phyloP scores from a whole-genome alignment of 192 early-diverging fungal species.

The Gonapodya sp. region DNA sequence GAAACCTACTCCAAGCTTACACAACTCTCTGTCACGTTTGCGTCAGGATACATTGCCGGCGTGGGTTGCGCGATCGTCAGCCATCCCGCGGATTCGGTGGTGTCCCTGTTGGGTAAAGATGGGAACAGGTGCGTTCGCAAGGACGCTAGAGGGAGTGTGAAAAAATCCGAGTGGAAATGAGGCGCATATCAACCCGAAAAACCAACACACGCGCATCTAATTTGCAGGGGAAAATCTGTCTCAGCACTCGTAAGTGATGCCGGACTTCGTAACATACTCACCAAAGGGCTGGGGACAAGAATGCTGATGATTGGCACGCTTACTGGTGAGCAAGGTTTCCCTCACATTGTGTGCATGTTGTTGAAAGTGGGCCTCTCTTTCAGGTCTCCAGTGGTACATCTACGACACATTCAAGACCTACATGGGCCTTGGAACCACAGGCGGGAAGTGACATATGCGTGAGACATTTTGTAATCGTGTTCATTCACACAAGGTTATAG shows the following conservation, averaged over 20 bases:
- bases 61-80: conserved; percentile 79
- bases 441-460: conserved; percentile 23
- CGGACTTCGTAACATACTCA: conserved; percentile 38
- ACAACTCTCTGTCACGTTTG: conserved; percentile 69
- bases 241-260: conserved; percentile 29
- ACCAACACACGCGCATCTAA: background rate
- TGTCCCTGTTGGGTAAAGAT: background rate
- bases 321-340: conserved; percentile 42
- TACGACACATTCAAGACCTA: conserved; percentile 72
- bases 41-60: conserved; percentile 81
- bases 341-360: background rate
- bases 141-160: no score
- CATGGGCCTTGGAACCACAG: conserved; percentile 60
- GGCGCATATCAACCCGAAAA: no score
- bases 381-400: conserved; percentile 67
- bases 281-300: conserved; percentile 74
- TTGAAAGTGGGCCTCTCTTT: background rate
- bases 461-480: no score
- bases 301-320: conserved; percentile 88
- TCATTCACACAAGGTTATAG: no score
- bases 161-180: no score
- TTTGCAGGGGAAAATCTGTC: conserved; percentile 33
- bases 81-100: conserved; percentile 78
- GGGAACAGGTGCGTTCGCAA: background rate
- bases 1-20: conserved; percentile 56